phyloP scores from a whole-genome alignment of 2,329 filamentous ascomycete genomes.

The Clarireedia hainanense region DNA sequence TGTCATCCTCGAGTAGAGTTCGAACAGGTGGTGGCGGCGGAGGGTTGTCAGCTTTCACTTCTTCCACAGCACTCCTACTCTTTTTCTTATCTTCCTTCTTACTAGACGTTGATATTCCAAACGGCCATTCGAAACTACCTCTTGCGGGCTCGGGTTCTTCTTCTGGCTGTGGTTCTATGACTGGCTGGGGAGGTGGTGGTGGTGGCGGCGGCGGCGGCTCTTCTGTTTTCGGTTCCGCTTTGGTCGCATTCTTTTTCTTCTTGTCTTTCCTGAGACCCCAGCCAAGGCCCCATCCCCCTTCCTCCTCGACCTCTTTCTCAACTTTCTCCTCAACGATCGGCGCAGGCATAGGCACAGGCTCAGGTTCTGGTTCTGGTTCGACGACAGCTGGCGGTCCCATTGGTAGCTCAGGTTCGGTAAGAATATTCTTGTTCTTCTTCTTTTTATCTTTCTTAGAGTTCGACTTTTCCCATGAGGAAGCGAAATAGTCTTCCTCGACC shows the following conservation, averaged over 20 bases:
- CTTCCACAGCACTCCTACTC: constrained; percentile 28
- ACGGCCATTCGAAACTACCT: constrained; percentile 39
- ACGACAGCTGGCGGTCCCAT: constrained; percentile 31
- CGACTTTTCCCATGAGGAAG: constrained; percentile 13
- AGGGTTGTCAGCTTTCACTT: constrained; percentile 24
- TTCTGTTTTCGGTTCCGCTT: constrained; percentile 12
- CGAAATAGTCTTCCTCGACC: constrained; percentile 16
- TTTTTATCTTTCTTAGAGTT: constrained; percentile 23
- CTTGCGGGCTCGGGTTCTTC: constrained; percentile 31
- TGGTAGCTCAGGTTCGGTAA: constrained; percentile 39
- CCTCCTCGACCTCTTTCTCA: not conserved
- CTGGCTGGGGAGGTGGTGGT: constrained; percentile 3
- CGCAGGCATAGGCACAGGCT: not conserved
- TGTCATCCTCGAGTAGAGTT: constrained; percentile 35
- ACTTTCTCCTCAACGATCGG: constrained; percentile 6
- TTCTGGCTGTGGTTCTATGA: constrained; percentile 23
- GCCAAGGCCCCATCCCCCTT: constrained; percentile 2
- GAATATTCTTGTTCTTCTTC: constrained; percentile 42
- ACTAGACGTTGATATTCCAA: constrained; percentile 32
- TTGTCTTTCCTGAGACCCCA: constrained; percentile 21
- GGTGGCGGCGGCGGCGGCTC: constrained; percentile 5
- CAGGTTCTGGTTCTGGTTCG: constrained; percentile 33
- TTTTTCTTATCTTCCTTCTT: constrained; percentile 42
- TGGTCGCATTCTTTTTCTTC: constrained; percentile 30
- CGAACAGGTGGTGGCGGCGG: constrained; percentile 13